Conservation (phyloP, 208 protist species). For the Trypanosoma boissoni region DNA sequence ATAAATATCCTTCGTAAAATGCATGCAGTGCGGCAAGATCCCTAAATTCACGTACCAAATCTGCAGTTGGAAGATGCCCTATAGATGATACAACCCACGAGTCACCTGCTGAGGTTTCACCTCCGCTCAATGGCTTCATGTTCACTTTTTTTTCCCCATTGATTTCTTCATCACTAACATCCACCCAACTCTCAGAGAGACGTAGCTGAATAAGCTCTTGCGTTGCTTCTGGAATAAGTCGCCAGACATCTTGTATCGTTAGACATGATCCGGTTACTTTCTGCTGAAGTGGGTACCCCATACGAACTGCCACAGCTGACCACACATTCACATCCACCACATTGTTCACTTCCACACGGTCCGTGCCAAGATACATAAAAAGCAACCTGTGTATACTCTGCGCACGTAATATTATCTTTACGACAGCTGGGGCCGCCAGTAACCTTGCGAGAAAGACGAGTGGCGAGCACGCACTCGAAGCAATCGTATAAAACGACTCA, state of each 20-base stretch:
- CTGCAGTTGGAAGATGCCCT: background rate
- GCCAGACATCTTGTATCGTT: conserved; percentile 2
- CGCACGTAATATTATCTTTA: conserved; percentile 52
- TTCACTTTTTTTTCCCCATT: background rate
- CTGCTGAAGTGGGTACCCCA: background rate
- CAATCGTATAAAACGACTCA: conserved; percentile 44
- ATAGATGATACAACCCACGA: background rate
- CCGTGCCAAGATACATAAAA: conserved; percentile 72
- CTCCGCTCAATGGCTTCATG: background rate
- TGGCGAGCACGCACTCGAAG: conserved; percentile 33
- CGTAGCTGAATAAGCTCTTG: conserved; percentile 7
- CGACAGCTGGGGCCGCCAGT: conserved; percentile 34
- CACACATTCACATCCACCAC: conserved; percentile 60
- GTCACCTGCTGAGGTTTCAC: background rate
- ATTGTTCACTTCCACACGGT: conserved; percentile 53
- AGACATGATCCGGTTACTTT: background rate
- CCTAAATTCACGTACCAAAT: conserved; percentile 6
- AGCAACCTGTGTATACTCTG: conserved; percentile 56
- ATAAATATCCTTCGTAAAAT: conserved; percentile 18
- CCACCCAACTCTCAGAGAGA: conserved; percentile 1
- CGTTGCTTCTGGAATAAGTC: conserved; percentile 4
- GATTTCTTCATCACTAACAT: conserved; percentile 1
- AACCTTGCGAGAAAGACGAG: conserved; percentile 55
- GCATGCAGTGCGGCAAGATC: conserved; percentile 7
- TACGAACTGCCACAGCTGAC: conserved; percentile 28